Evolutionary conservation across 768 basidiomycete species (phyloP).

Genomic region (Rhizopogon vesiculosus): DNA sequence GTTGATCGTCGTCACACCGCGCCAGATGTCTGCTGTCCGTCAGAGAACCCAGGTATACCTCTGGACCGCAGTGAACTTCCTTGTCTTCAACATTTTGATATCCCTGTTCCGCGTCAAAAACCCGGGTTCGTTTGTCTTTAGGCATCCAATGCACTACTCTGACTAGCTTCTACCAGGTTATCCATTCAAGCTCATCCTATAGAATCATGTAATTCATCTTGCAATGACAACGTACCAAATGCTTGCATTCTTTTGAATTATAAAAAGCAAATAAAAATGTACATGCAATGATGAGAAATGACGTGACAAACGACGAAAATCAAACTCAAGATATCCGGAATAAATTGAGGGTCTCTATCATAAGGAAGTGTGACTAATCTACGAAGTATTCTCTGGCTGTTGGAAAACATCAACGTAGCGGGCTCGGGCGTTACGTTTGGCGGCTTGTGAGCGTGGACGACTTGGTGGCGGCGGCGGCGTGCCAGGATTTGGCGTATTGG

Average conservation of each 20-base stretch:
- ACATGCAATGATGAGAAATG: slow-evolving; percentile 9
- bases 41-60: slow-evolving; percentile 88
- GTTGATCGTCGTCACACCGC: slow-evolving; percentile 77
- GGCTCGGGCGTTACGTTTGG: slow-evolving; percentile 74
- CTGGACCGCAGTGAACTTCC: slow-evolving; percentile 77
- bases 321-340: slow-evolving; percentile 2
- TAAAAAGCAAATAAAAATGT: slow-evolving; percentile 1
- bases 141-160: neutral
- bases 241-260: slow-evolving; percentile 1
- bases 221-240: slow-evolving; percentile 11
- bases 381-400: slow-evolving; percentile 34
- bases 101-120: slow-evolving; percentile 91
- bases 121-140: slow-evolving; percentile 46
- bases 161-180: slow-evolving; percentile 45
- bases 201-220: slow-evolving; percentile 20
- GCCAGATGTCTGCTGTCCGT: slow-evolving; percentile 61
- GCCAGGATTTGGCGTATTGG: slow-evolving; percentile 23
- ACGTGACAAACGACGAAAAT: slow-evolving; percentile 10
- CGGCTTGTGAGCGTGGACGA: slow-evolving; percentile 47
- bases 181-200: slow-evolving; percentile 76
- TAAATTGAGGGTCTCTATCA: neutral
- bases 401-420: slow-evolving; percentile 93
- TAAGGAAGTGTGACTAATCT: slow-evolving; percentile 1
- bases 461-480: slow-evolving; percentile 36
- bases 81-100: slow-evolving; percentile 83